These are phyloP conservation scores for Acer negundo DNA, from an alignment of 345 rosid genomes.

Conservation along the genomic window DNA sequence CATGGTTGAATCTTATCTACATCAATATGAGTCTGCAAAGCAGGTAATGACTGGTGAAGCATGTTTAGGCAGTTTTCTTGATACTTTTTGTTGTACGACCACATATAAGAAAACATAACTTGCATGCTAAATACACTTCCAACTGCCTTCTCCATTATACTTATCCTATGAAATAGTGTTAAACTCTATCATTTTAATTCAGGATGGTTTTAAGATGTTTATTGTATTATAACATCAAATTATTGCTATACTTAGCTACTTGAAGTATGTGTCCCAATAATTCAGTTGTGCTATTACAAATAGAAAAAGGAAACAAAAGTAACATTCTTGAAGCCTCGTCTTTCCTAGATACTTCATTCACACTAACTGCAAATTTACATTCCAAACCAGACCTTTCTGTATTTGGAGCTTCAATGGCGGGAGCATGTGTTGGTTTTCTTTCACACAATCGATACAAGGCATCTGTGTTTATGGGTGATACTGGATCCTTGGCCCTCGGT, in stretches of 20 bases:
- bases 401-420: conserved; percentile 97
- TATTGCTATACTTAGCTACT: neutral
- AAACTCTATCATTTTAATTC: neutral
- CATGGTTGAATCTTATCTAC: neutral
- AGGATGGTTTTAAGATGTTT: neutral
- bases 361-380: conserved; percentile 19
- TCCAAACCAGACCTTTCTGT: conserved; percentile 63
- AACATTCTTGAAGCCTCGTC: neutral
- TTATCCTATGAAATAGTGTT: neutral
- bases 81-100: neutral
- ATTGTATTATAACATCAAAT: neutral
- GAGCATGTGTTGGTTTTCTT: conserved; percentile 91
- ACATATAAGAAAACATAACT: neutral
- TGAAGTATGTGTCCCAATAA: conserved; percentile 2
- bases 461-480: conserved; percentile 78
- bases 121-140: neutral
- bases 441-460: conserved; percentile 84
- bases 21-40: neutral
- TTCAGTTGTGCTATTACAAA: neutral
- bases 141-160: neutral
- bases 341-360: neutral
- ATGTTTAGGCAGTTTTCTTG: neutral
- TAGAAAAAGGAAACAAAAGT: neutral
- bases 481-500: conserved; percentile 87
- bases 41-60: neutral